Base-by-base conservation (phyloP, 768 basidiomycete species). In the Termitomyces sp. region DNA sequence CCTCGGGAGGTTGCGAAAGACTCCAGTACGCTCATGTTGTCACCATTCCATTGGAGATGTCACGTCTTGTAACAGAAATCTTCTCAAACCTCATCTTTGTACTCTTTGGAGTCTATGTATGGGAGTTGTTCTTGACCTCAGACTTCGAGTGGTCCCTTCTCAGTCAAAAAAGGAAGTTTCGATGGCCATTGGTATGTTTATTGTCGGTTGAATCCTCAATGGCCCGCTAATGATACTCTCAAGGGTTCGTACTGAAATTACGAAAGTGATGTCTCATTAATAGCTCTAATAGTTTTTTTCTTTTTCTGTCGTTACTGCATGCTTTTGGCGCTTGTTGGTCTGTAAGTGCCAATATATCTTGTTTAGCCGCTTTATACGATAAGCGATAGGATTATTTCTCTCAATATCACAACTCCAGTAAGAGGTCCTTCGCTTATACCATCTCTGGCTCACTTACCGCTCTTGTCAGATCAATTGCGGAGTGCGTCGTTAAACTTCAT, bases 291-390 rank as follows among this genome's bases (percentile, higher is more conserved):
- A 73, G 86, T 81, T 23, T 83, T 86, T 56, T 85, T 86, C 64
- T 87, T 89, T 65, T 70, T 86, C 23, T 85, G 82, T 64, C 82
- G 87, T 56, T 89, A 89, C 65, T 85, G 83, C 66, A 82, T 88
- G 75, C 62, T 89, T n/a, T 73, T 81, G 53, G 78, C 86, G 3
- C 75, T 88, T 61, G 66, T 84, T 58, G 85, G 86, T 53, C 58
- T 89, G 86, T 85, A 63, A 69, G 82, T 69, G 2, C 29, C 36
- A 36, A 43, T 23, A 10, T 39, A 25, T 29, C 40, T 44, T 39
- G 32, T 32, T 27, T 22, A 39, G 13, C 33, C 52, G 5, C 15
- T 32, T 22, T n/a, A 41, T n/a, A 36, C 27, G 31, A 50, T 39
- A 3, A 29, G 6, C n/a, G 27, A 20, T 52, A 88, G 86, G 57